phyloP scores from a whole-genome alignment of 352 stramenopile genomes.

The Globisporangium splendens region DNA sequence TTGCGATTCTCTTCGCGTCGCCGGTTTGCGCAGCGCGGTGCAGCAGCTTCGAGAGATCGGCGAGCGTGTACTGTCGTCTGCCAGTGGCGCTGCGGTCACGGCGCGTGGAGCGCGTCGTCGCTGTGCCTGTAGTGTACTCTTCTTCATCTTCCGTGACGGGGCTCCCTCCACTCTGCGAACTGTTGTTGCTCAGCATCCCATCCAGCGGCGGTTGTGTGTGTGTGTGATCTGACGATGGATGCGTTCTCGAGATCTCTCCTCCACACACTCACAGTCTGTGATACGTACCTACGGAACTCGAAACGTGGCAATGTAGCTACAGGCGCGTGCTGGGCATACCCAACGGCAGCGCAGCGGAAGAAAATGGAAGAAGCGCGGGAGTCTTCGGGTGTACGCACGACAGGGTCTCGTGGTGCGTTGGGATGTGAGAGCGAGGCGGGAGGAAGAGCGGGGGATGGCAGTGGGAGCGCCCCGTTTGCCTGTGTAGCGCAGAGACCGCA shows the following conservation, averaged over 20 bases:
- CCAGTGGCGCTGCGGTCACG: conserved; percentile 1
- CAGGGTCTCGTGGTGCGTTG: conserved; percentile 2
- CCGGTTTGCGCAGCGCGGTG: conserved; percentile 41
- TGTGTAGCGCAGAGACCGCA: no score
- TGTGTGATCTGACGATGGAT: no score
- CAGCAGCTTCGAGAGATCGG: conserved; percentile 27
- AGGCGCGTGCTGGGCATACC: background rate
- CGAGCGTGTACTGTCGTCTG: conserved; percentile 4
- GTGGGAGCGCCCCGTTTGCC: no score
- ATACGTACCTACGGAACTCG: no score
- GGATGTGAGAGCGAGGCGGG: conserved; percentile 1
- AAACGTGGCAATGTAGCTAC: conserved; percentile 1
- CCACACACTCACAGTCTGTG: background rate
- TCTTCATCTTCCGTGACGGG: conserved; percentile 54
- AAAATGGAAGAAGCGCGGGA: no score
- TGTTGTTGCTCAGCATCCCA: conserved; percentile 24
- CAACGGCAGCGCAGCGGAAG: no score
- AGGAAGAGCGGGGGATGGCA: background rate
- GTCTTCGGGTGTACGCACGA: conserved; percentile 3
- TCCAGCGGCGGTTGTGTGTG: background rate
- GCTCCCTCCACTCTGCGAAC: conserved; percentile 50
- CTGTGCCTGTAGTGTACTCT: background rate
- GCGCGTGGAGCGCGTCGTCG: background rate
- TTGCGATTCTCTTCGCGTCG: conserved; percentile 44
- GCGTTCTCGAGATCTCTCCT: background rate